These are phyloP conservation scores for Saccharomycopsis fodiens DNA, from an alignment of 805 yeast species.

Conservation along the genomic window DNA sequence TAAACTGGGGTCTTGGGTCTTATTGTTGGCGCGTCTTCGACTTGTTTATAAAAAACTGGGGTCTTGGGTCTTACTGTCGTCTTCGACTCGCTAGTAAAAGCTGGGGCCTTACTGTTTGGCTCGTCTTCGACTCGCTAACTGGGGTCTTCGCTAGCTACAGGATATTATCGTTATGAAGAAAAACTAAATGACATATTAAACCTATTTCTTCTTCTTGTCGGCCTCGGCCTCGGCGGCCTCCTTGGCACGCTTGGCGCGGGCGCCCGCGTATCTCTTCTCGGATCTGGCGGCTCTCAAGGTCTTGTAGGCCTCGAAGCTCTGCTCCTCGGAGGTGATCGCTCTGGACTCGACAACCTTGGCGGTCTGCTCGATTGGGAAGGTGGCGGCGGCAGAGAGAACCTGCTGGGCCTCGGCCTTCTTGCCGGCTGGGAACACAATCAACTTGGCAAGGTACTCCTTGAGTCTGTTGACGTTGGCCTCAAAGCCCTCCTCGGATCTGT, in stretches of 20 bases:
- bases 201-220: slow-evolving; percentile 89
- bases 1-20: too few species aligned
- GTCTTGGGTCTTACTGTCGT: too few species aligned
- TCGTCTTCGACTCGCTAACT: too few species aligned
- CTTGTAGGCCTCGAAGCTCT: slow-evolving; percentile 78
- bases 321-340: slow-evolving; percentile 66
- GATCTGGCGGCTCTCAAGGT: slow-evolving; percentile 95
- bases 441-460: slow-evolving; percentile 91
- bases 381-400: slow-evolving; percentile 61
- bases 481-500: slow-evolving; percentile 93
- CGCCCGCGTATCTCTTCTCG: slow-evolving; percentile 88
- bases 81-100: too few species aligned
- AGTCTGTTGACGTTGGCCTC: slow-evolving; percentile 94
- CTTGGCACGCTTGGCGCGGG: slow-evolving; percentile 95
- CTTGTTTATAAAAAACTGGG: too few species aligned
- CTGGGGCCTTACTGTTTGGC: too few species aligned
- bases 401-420: slow-evolving; percentile 71
- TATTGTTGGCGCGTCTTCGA: too few species aligned
- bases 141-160: too few species aligned
- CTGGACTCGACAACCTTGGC: slow-evolving; percentile 69
- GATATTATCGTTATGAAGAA: too few species aligned
- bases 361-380: slow-evolving; percentile 90
- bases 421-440: slow-evolving; percentile 93
- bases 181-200: slow-evolving; percentile 1
- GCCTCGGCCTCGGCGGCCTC: slow-evolving; percentile 99